Evolutionary conservation across 1,284 basidiomycete species (phyloP).

Genomic region (Cryptococcus sp.): DNA sequence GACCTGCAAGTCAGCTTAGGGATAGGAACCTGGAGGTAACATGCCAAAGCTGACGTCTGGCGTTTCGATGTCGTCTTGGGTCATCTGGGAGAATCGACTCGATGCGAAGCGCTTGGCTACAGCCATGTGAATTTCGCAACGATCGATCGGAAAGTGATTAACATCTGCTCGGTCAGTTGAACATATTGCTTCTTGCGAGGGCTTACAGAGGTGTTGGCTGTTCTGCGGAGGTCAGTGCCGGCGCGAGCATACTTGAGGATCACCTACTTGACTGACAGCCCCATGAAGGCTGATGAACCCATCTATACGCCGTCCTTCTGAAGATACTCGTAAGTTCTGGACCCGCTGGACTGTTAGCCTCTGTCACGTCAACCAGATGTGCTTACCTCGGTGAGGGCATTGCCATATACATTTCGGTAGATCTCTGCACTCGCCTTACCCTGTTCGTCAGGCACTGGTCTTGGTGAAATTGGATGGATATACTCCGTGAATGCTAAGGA

Average conservation of each 20-base stretch:
- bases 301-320: conserved; percentile 57
- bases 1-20: conserved; percentile 6
- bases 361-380: not conserved
- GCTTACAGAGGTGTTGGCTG: conserved; percentile 77
- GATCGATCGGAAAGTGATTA: conserved; percentile 68
- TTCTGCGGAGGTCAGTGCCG: conserved; percentile 50
- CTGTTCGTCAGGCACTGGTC: not conserved
- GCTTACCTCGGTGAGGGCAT: conserved; percentile 27
- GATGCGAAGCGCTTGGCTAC: conserved; percentile 61
- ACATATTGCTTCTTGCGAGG: not conserved
- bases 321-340: conserved; percentile 58
- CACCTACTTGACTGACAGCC: conserved; percentile 63
- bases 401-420: conserved; percentile 30
- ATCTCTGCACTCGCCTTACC: conserved; percentile 13
- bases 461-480: conserved; percentile 15
- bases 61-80: not conserved
- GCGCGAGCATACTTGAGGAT: not conserved
- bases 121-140: conserved; percentile 63
- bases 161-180: conserved; percentile 57
- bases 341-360: conserved; percentile 46
- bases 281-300: conserved; percentile 79
- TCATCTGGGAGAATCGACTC: conserved; percentile 20
- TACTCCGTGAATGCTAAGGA: conserved; percentile 53
- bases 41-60: not conserved
- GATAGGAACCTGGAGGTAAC: not conserved